These are phyloP conservation scores for Plantago ovata DNA, from an alignment of 257 asterid species.

Conservation along the genomic window DNA sequence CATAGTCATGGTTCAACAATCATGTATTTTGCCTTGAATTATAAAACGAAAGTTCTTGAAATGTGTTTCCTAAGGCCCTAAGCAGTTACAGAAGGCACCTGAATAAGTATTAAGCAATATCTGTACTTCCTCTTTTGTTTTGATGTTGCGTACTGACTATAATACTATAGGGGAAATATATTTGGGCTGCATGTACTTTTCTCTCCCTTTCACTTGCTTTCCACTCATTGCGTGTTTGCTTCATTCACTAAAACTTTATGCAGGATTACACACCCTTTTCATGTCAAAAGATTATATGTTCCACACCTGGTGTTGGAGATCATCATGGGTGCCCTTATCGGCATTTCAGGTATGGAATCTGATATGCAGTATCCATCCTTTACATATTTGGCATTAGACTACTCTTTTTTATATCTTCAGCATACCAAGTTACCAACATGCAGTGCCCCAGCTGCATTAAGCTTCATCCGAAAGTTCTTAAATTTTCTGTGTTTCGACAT, in stretches of 20 bases:
- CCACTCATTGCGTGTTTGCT: conserved; percentile 9
- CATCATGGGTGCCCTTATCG: conserved; percentile 98
- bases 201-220: conserved; percentile 5
- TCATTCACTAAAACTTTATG: conserved; percentile 27
- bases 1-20: conserved; percentile 9
- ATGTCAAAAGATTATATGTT: conserved; percentile 79
- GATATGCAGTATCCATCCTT: conserved; percentile 12
- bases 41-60: background rate
- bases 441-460: conserved; percentile 12
- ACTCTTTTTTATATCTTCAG: background rate
- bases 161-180: no score
- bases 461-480: no score
- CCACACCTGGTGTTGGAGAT: conserved; percentile 91
- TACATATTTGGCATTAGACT: conserved; percentile 11
- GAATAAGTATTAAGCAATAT: background rate
- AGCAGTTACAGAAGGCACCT: background rate
- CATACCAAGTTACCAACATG: background rate
- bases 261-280: conserved; percentile 98
- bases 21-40: background rate
- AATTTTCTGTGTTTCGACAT: no score
- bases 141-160: no score
- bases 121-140: conserved; percentile 5
- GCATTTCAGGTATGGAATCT: conserved; percentile 75
- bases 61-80: background rate
- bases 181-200: conserved; percentile 1